Conservation (phyloP, 2,329 filamentous ascomycete species). For the Alternaria dauci region DNA sequence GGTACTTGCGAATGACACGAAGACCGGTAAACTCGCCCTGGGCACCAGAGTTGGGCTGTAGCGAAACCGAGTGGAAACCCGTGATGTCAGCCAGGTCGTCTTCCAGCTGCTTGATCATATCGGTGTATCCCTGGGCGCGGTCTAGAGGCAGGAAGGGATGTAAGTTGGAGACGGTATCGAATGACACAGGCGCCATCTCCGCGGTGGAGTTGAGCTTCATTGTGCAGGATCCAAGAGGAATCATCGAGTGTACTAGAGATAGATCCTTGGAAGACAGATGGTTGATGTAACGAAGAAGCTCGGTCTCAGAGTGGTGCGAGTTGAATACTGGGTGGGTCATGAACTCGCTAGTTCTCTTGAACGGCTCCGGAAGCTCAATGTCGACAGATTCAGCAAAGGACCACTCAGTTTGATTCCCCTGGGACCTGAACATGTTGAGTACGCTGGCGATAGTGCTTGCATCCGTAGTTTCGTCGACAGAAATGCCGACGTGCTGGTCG, state of each 20-base stretch:
- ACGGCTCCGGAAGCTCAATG: conserved; percentile 57
- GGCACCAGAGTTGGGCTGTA: conserved; percentile 95
- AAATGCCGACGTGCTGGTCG: conserved; percentile 72
- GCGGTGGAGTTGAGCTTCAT: conserved; percentile 98
- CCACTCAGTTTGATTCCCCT: conserved; percentile 42
- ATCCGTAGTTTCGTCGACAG: conserved; percentile 77
- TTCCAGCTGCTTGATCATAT: conserved; percentile 76
- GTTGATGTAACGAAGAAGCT: conserved; percentile 91
- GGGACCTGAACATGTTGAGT: conserved; percentile 58
- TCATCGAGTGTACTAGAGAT: conserved; percentile 96
- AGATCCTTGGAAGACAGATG: conserved; percentile 94
- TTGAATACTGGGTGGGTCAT: conserved; percentile 95
- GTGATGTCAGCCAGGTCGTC: conserved; percentile 82
- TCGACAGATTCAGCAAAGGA: conserved; percentile 24
- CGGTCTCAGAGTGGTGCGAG: conserved; percentile 91
- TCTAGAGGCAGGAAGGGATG: conserved; percentile 79
- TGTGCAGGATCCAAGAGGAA: conserved; percentile 93
- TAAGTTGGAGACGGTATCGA: conserved; percentile 76
- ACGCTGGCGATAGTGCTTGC: conserved; percentile 62
- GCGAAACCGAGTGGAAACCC: conserved; percentile 85
- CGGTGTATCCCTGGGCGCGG: conserved; percentile 72
- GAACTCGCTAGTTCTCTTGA: conserved; percentile 77
- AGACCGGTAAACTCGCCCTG: conserved; percentile 95
- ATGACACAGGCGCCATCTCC: conserved; percentile 88
- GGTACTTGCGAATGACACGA: conserved; percentile 85